These are phyloP conservation scores for Podospora pseudocomata DNA, from an alignment of 495 filamentous ascomycete genomes.

Conservation along the genomic window DNA sequence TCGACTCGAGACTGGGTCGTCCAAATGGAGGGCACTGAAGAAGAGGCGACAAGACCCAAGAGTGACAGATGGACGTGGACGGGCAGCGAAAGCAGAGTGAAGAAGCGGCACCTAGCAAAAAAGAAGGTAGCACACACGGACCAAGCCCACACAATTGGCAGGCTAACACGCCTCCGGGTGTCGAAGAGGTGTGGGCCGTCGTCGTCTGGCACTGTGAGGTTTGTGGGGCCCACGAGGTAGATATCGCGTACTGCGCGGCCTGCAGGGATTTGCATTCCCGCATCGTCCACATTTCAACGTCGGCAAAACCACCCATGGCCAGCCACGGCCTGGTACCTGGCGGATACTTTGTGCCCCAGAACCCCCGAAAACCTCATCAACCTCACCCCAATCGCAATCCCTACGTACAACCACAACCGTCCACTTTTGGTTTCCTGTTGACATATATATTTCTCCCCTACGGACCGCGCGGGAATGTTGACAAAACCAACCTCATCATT, in stretches of 20 bases:
- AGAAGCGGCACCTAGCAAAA: neutral
- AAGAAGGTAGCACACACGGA: neutral
- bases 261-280: constrained; percentile 33
- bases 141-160: neutral
- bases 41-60: neutral
- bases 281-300: constrained; percentile 31
- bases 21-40: neutral
- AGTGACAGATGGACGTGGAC: neutral
- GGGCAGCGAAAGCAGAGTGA: neutral
- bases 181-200: constrained; percentile 15
- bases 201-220: neutral
- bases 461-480: neutral
- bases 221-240: constrained; percentile 25
- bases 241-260: constrained; percentile 18
- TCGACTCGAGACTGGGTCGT: neutral
- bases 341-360: constrained; percentile 21
- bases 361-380: constrained; percentile 20
- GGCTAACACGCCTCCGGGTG: constrained; percentile 15
- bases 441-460: neutral
- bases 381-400: constrained; percentile 17
- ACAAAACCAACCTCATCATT: neutral
- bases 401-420: neutral
- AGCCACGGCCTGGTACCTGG: constrained; percentile 28
- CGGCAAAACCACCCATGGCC: constrained; percentile 27
- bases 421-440: neutral